phyloP scores from a whole-genome alignment of 148 eudicot genomes.

The Euryodendron excelsum region DNA sequence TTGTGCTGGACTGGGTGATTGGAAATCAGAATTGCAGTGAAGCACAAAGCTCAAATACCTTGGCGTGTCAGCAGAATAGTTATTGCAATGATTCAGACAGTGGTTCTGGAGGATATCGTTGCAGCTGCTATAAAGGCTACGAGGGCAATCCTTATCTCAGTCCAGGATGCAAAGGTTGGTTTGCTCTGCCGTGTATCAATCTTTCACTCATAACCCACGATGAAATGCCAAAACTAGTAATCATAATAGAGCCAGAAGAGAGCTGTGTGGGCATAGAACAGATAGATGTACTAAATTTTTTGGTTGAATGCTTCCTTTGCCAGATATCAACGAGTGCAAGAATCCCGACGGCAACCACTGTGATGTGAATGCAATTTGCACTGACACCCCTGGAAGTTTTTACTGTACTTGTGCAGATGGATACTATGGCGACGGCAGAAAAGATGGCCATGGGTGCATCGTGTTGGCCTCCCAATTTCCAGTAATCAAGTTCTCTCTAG shows the following conservation, averaged over 20 bases:
- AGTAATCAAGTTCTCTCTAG: constrained; percentile 18
- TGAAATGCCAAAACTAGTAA: too few species aligned
- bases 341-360: constrained; percentile 12
- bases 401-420: constrained; percentile 15
- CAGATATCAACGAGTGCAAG: constrained; percentile 23
- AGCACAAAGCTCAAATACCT: neutral
- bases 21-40: constrained; percentile 35
- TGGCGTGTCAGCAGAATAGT: constrained; percentile 28
- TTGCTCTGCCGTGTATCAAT: neutral
- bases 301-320: neutral
- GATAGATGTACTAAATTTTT: neutral
- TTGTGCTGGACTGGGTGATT: constrained; percentile 45
- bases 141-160: constrained; percentile 42
- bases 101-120: constrained; percentile 36
- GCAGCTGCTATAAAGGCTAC: constrained; percentile 34
- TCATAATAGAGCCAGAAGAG: too few species aligned
- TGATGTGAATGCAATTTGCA: constrained; percentile 14
- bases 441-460: constrained; percentile 18
- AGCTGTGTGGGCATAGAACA: neutral
- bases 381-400: constrained; percentile 14
- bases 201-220: neutral
- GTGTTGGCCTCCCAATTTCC: constrained; percentile 9
- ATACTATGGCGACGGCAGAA: constrained; percentile 23
- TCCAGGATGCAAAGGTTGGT: constrained; percentile 41
- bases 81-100: constrained; percentile 31